Evolutionary conservation across 805 yeast genomes (phyloP), one percentile per base, ranked within the genome.

Genomic region (Blastobotrys parvus): DNA sequence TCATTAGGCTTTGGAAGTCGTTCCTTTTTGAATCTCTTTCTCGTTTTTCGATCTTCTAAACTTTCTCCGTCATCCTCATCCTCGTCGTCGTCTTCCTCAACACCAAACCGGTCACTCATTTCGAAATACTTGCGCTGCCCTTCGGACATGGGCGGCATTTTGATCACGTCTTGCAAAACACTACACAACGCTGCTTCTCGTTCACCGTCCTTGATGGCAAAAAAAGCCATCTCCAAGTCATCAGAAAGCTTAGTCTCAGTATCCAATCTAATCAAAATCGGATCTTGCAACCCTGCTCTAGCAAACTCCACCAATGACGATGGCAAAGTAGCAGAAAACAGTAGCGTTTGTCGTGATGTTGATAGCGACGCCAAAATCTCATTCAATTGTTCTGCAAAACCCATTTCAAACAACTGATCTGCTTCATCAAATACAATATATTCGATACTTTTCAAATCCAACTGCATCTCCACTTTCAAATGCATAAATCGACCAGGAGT

Each of bases 401-500:
- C 97, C 86, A 88, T 80, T 67, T 90, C 98, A 57, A 90, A 90
- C 56, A 90, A 73, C 10, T 97, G 75, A 70, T 90, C 98, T 29
- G 97, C 97, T 68, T 90, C 98, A 65, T 90, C 98, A 60, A 90
- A 90, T 1, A 89, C 95, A 35, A 89, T 82, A 57, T 84, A 90
- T 60, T 92, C 95, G 15, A 92, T 77, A 2, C 86, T 74, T 51
- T 75, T 77, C 62, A 92, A 71, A 57, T 87, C 94, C 43, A 92
- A 68, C 47, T 76, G 76, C 99, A 92, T 92, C 67, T 92, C 99
- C 21, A 90, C 89, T 61, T 90, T 86, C 59, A 92, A 74, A 73
- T 92, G 99, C 64, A 90, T 65, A 56, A 92, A 92, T 63, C 99
- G 75, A 62, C 99, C 99, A 0, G 99, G 99, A 0, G 98, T 92